Evolutionary conservation across 495 filamentous ascomycete species (phyloP).

Genomic region (Daldinia vernicosa): DNA sequence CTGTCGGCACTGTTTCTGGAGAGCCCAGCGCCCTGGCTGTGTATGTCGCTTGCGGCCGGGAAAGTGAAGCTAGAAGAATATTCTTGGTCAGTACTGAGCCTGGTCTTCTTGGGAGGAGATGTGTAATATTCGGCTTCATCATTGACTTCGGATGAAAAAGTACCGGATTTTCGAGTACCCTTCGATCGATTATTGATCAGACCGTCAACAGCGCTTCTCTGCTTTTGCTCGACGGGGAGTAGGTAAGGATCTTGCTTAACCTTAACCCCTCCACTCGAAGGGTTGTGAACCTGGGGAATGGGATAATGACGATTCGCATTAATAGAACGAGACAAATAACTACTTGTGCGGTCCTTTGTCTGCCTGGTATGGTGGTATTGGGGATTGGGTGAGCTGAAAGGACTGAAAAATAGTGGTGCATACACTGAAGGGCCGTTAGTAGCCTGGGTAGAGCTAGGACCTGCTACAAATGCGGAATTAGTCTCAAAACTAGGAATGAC

Average conservation of each 20-base stretch:
- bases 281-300: background rate
- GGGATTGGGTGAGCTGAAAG: background rate
- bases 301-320: background rate
- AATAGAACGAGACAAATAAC: background rate
- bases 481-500: background rate
- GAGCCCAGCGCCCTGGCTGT: conserved; percentile 44
- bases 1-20: conserved; percentile 72
- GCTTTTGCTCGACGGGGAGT: conserved; percentile 45
- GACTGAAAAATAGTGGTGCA: conserved; percentile 30
- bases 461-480: conserved; percentile 10
- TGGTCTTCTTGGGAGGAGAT: conserved; percentile 14
- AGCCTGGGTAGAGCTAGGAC: conserved; percentile 16
- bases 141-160: background rate
- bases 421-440: conserved; percentile 52
- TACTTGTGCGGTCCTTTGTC: background rate
- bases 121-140: background rate
- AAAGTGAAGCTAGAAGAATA: conserved; percentile 60
- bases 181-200: conserved; percentile 33
- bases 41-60: conserved; percentile 48
- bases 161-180: background rate
- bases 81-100: conserved; percentile 47
- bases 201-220: conserved; percentile 42
- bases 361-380: background rate
- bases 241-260: conserved; percentile 21
- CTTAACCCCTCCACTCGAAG: conserved; percentile 41